Evolutionary conservation across 495 filamentous ascomycete genomes (phyloP), one percentile per base, ranked within the genome.

Genomic region (Amphirosellinia nigrospora): DNA sequence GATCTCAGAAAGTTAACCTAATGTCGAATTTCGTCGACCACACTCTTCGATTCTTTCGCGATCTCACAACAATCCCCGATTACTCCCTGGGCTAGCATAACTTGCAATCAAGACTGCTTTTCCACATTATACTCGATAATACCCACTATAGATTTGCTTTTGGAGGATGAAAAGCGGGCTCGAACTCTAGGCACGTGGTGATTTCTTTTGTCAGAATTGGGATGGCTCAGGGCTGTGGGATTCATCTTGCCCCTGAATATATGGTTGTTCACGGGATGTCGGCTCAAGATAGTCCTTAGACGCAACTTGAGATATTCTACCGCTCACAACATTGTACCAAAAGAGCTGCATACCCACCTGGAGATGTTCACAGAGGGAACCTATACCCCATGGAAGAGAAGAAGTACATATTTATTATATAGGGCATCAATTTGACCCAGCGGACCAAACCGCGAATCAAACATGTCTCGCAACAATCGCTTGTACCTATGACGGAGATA

Each of bases 91-190:
- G 71, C 74, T 55, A 70, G 58, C 67, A 72, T 70, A 66, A 64
- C 68, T 65, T 64, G 70, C 71, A 64, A 74, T 56, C 70, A 63
- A 69, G 70, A 71, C 72, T 66, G 68, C 70, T 64, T 77, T 78
- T 78, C 70, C 66, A 39, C 66, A 61, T 75, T 73, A 70, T 72
- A 71, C 79, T 80, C 76, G 70, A 80, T 77, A 81, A 79, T 79
- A 80, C 80, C 80, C 78, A 73, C 62, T 77, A 82, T 81, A 82
- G 79, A 82, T 64, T 76, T 74, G 72, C 62, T 74, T 76, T 73
- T 41, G 46, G 61, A 68, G 53, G 70, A 68, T 69, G 67, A 39
- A 74, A 78, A 78, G 67, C 56, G 72, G 74, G 69, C 38, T 64
- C 63, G 74, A 30, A 71, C 73, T 55, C 28, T 62, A 62, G 72